Conservation (phyloP, 73 alveolate genomes). For the Stentor roeselii region DNA sequence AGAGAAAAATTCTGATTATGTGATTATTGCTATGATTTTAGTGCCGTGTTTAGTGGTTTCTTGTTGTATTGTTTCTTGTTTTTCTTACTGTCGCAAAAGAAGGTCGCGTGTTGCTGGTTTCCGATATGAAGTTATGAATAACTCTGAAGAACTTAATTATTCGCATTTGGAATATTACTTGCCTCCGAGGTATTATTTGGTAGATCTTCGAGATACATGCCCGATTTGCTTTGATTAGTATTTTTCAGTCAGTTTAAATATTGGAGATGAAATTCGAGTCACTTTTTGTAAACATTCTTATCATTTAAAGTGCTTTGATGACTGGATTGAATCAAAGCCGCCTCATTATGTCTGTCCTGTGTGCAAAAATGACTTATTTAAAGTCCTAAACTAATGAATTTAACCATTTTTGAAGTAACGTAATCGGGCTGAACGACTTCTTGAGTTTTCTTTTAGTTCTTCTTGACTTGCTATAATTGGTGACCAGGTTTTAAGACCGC, state of each 20-base stretch:
- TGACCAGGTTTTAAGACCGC: slow-evolving; percentile 7
- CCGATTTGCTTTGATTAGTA: neutral
- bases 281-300: neutral
- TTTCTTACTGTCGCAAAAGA: neutral
- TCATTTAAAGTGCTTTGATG: neutral
- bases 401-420: neutral
- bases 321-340: neutral
- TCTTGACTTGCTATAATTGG: neutral
- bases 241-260: neutral
- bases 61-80: neutral
- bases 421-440: slow-evolving; percentile 18
- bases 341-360: neutral
- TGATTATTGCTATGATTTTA: neutral
- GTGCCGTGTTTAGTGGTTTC: neutral
- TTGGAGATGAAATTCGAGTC: neutral
- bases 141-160: neutral
- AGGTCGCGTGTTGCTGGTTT: neutral
- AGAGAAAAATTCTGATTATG: no score
- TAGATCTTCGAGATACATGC: neutral
- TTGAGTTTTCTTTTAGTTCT: slow-evolving; percentile 10
- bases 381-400: no score
- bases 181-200: neutral
- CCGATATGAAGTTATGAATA: neutral
- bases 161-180: neutral
- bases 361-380: no score